Base-by-base conservation (phyloP, 768 basidiomycete species). In the Sarcodon aspratus region DNA sequence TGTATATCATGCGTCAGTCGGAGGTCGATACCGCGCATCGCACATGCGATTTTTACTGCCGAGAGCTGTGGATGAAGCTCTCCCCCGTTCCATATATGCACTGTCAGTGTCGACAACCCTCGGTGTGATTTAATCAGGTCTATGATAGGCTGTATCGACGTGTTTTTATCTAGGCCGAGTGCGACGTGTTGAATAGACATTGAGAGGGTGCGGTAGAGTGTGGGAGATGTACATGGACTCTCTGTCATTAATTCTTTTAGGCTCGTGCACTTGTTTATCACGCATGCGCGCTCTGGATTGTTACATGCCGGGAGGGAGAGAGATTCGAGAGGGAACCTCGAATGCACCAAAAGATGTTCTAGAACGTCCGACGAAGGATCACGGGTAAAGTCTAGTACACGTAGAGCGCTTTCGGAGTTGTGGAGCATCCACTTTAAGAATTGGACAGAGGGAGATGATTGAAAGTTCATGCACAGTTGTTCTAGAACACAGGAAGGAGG, bases 401-500 rank as follows among this genome's bases (percentile, higher is more conserved):
- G 69, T 43, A 84, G 68, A n/a, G 69, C 68, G 40, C 60, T 61
- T 18, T 62, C 54, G 33, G 82, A 81, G 49, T 75, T 69, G 56
- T 76, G 73, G 21, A 85, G 76, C 49, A 88, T 75, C 85, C 84
- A 85, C 35, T 73, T 67, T 55, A 83, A 64, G 61, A 85, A 80
- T 34, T 81, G 79, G 43, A 75, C 58, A 3, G 79, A 73, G 17
- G 82, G 80, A 7, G 75, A 63, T n/a, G 67, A 60, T 59, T 84
- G 82, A 62, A 80, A 78, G 63, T 83, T 82, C 64, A 84, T 69
- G 50, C 74, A 71, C 36, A 87, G 67, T 55, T 73, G 68, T 47
- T 72, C 59, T 27, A 83, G 69, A 10, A 70, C 62, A 55, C 69
- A 69, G 4, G 72, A 67, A 52, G 72, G 72, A 1, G 78, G 74